Conservation (phyloP, 1,284 basidiomycete species). For the Tylopilus sp. region DNA sequence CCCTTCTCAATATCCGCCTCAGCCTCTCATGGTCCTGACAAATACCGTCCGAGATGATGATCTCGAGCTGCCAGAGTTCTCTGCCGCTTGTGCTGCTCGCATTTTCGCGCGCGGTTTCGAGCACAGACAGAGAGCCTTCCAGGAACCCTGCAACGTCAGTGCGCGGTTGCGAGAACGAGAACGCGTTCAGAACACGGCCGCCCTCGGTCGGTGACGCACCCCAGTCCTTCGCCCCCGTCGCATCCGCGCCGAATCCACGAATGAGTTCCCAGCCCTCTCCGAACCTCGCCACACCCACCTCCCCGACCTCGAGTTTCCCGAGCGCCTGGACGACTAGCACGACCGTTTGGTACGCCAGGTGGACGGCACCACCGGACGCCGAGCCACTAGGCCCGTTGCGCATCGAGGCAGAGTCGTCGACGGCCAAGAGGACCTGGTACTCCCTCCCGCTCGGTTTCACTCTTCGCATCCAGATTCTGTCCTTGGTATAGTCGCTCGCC, state of each 20-base stretch:
- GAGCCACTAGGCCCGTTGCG: constrained; percentile 86
- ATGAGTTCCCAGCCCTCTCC: constrained; percentile 88
- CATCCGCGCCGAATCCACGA: constrained; percentile 81
- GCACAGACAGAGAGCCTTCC: constrained; percentile 79
- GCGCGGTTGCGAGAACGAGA: constrained; percentile 89
- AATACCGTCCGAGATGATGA: constrained; percentile 98
- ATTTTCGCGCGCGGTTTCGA: constrained; percentile 77
- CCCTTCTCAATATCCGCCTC: constrained; percentile 80
- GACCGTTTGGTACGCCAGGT: constrained; percentile 94
- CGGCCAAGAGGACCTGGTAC: constrained; percentile 93
- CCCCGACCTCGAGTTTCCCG: constrained; percentile 91
- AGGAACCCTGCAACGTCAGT: constrained; percentile 90
- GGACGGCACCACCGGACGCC: constrained; percentile 83
- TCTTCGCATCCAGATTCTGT: constrained; percentile 98
- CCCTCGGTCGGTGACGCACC: constrained; percentile 39
- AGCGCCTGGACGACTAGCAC: constrained; percentile 92
- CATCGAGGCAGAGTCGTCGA: constrained; percentile 98
- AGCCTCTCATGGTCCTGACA: constrained; percentile 94
- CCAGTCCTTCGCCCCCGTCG: constrained; percentile 44
- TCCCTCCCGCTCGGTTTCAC: constrained; percentile 93
- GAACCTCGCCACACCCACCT: constrained; percentile 91
- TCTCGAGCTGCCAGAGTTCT: constrained; percentile 96
- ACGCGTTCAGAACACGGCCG: constrained; percentile 73
- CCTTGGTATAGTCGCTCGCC: constrained; percentile 98
- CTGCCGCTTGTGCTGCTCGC: constrained; percentile 55